Base-by-base conservation (phyloP, 78 protist species). In the Isochrysis galbana region DNA sequence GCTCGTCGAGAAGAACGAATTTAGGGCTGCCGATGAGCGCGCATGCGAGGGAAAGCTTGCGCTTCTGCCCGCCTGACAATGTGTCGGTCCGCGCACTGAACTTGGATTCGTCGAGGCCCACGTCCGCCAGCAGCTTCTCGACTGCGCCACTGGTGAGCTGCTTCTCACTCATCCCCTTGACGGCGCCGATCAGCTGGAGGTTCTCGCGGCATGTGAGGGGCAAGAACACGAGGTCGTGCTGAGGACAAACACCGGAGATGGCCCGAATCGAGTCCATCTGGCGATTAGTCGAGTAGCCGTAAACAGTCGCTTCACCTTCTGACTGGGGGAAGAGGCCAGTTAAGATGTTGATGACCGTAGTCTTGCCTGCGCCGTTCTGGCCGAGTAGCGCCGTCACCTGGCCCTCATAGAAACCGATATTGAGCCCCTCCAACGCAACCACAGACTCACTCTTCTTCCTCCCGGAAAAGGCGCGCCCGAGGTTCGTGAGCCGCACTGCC, bases 241-340 rank as follows among this genome's bases (percentile, higher is more conserved):
- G 84, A 42, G 98, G 96, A 51, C 98, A 97, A 17, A 97, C 84
- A 42, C 99, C 99, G 46, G 97, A 21, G 32, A n/a, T 3, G 23
- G 34, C 26, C 46, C 96, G 97, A 34, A 94, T 89, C 5, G 7
- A 38, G 22, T 86, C 94, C 69, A 91, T 69, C 39, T 72, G 93
- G n/a, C 51, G 45, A 36, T 34, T 38, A 51, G 92, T 1, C 47
- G 11, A 0, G 44, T 0, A 38, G 11, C 83, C 87, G 38, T 0
- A 0, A 29, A 93, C 25, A 29, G 0, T 3, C 67, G 74, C 94
- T 7, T 51, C 61, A 14, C 61, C 61, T 2, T 34, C 19, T 4
- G 98, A 80, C 0, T 98, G 96, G 36, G 41, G 41, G 67, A 48
- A 32, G 45, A 91, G 94, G 23, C 98, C 98, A 1, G 95, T 72